Conservation (phyloP, 352 stramenopile genomes). For the Blastocystis sp. region DNA sequence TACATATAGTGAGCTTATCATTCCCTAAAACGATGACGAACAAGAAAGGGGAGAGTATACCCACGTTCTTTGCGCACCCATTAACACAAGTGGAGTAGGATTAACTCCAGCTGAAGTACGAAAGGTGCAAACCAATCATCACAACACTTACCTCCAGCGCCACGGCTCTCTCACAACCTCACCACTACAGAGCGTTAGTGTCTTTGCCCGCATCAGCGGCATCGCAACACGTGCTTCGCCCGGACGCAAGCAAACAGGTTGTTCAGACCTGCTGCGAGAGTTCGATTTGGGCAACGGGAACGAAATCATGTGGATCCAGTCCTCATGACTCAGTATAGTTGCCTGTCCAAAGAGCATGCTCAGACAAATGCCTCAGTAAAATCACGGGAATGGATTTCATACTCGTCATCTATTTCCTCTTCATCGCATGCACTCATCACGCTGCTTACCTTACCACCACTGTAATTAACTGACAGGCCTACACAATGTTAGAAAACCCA, state of each 20-base stretch:
- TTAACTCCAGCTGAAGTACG: background rate
- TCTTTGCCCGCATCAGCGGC: conserved; percentile 25
- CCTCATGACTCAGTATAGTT: conserved; percentile 43
- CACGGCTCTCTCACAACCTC: background rate
- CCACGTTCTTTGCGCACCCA: background rate
- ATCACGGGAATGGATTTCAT: conserved; percentile 67
- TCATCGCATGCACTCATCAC: conserved; percentile 43
- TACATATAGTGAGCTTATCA: background rate
- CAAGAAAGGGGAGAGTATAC: background rate
- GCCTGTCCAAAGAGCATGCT: conserved; percentile 2
- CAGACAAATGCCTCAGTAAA: conserved; percentile 65
- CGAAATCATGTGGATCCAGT: conserved; percentile 64
- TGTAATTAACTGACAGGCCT: background rate
- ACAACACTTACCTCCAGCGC: conserved; percentile 22
- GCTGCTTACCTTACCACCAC: conserved; percentile 10
- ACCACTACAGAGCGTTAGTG: conserved; percentile 50
- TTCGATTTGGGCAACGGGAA: conserved; percentile 70
- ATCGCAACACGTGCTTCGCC: background rate
- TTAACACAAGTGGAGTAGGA: background rate
- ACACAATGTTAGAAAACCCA: conserved; percentile 64
- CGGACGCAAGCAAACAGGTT: conserved; percentile 46
- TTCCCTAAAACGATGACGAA: background rate
- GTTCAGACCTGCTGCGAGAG: conserved; percentile 16
- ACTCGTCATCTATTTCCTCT: conserved; percentile 66
- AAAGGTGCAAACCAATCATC: conserved; percentile 1